Percentiles rank a stretch among this genome's conserved stretches.
Conservation (phyloP, 164 flowering plant species). For the Cinnamomum micranthum region DNA sequence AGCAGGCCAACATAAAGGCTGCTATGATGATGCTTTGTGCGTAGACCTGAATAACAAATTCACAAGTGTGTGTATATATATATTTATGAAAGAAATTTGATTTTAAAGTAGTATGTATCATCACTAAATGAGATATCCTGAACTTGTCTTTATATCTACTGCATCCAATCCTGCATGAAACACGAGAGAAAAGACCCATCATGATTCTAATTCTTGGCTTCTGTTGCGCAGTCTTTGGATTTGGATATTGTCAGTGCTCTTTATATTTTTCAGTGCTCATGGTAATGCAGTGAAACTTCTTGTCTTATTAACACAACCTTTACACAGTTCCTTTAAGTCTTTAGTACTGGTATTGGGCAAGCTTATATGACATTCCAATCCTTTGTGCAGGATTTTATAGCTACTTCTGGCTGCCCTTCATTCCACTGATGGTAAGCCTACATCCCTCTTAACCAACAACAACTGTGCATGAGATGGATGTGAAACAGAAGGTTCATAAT, state of each 20-base stretch:
- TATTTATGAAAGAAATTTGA: too few species aligned
- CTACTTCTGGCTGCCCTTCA: constrained; percentile 62
- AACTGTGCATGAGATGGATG: too few species aligned
- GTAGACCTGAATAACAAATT: too few species aligned
- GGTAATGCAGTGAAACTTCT: constrained; percentile 26
- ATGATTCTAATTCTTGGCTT: constrained; percentile 8
- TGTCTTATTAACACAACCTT: background rate
- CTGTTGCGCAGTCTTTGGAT: constrained; percentile 49
- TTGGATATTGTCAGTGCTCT: constrained; percentile 53
- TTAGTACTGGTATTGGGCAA: constrained; percentile 33
- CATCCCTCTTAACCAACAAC: too few species aligned
- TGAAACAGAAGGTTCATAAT: too few species aligned
- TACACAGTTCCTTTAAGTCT: background rate
- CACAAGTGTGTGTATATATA: too few species aligned
- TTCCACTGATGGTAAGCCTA: constrained; percentile 50
- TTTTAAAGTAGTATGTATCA: too few species aligned
- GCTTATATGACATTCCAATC: background rate
- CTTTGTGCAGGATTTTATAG: constrained; percentile 45
- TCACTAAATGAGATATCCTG: too few species aligned
- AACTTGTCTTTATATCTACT: too few species aligned
- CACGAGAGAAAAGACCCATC: background rate
- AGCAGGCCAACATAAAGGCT: too few species aligned
- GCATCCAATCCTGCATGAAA: background rate
- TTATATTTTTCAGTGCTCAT: constrained; percentile 60
- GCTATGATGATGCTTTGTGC: too few species aligned